Evolutionary conservation across 2,329 filamentous ascomycete genomes (phyloP).

Genomic region (Aspergillus niger): DNA sequence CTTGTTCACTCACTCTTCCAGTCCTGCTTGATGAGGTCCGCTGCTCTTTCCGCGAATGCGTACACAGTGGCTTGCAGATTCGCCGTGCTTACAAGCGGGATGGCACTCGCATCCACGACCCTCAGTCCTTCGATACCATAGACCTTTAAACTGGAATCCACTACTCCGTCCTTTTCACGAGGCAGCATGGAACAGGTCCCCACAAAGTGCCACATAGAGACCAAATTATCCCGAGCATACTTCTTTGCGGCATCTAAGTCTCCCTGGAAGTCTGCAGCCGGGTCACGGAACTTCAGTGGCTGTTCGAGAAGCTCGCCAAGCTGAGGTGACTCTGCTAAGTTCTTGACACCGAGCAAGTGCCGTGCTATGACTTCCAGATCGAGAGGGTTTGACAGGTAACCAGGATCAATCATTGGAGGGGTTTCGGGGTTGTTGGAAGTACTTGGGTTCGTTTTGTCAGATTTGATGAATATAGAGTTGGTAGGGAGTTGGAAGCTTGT

Average conservation of each 20-base stretch:
- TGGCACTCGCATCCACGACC: slow-evolving; percentile 12
- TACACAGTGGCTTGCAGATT: slow-evolving; percentile 13
- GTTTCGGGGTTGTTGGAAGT: slow-evolving; percentile 2
- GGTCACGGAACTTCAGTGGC: slow-evolving; percentile 12
- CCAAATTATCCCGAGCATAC: slow-evolving; percentile 10
- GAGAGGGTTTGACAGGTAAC: slow-evolving; percentile 9
- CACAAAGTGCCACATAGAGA: slow-evolving; percentile 13
- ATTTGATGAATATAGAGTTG: slow-evolving; percentile 7
- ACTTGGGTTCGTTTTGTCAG: slow-evolving; percentile 5
- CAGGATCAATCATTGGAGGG: slow-evolving; percentile 11
- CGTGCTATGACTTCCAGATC: slow-evolving; percentile 10
- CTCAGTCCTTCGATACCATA: slow-evolving; percentile 10
- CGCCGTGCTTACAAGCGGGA: slow-evolving; percentile 12
- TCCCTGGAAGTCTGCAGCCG: slow-evolving; percentile 9
- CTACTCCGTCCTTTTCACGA: slow-evolving; percentile 11
- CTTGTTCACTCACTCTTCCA: slow-evolving; percentile 3
- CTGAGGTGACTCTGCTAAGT: slow-evolving; percentile 9
- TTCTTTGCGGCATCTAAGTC: slow-evolving; percentile 11
- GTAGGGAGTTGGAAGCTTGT: background rate
- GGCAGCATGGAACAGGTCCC: slow-evolving; percentile 14
- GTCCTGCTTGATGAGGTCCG: slow-evolving; percentile 9
- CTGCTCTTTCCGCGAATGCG: slow-evolving; percentile 10
- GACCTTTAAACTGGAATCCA: slow-evolving; percentile 7
- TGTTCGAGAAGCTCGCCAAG: slow-evolving; percentile 20
- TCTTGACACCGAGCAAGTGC: slow-evolving; percentile 8